phyloP scores from a whole-genome alignment of 768 basidiomycete genomes.

The Kwoniella sp. region DNA sequence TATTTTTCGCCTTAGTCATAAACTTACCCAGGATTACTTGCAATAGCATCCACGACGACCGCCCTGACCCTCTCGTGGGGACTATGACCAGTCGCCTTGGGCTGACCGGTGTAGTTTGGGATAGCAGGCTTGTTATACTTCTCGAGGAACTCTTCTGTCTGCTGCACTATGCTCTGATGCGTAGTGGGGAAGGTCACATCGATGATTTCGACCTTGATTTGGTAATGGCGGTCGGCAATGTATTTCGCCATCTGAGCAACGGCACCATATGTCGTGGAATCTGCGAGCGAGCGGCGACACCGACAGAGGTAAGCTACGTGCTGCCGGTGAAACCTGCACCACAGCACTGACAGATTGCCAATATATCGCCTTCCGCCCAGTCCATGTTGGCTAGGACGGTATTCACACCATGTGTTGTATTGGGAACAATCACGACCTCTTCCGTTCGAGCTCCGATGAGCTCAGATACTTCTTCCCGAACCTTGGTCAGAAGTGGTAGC shows the following conservation, averaged over 20 bases:
- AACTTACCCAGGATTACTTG: slow-evolving; percentile 57
- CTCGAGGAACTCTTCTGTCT: slow-evolving; percentile 32
- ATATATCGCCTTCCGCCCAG: slow-evolving; percentile 65
- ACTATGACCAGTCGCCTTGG: slow-evolving; percentile 28
- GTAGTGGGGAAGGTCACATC: slow-evolving; percentile 59
- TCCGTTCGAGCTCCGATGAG: slow-evolving; percentile 46
- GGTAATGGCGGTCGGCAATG: slow-evolving; percentile 58
- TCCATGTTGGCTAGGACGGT: slow-evolving; percentile 65
- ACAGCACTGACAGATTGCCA: slow-evolving; percentile 57
- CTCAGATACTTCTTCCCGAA: slow-evolving; percentile 37
- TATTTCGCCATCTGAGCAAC: slow-evolving; percentile 57
- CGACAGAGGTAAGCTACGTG: neutral
- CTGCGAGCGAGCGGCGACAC: slow-evolving; percentile 46
- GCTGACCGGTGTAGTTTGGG: slow-evolving; percentile 38
- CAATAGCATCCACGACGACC: slow-evolving; percentile 66
- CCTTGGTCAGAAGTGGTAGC: slow-evolving; percentile 37
- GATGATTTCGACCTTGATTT: slow-evolving; percentile 58
- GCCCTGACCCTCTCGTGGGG: slow-evolving; percentile 55
- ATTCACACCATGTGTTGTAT: slow-evolving; percentile 64
- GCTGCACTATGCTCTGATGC: slow-evolving; percentile 57
- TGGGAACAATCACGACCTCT: slow-evolving; percentile 52
- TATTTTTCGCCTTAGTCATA: too few relatives aligned
- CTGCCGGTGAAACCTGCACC: neutral
- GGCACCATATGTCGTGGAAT: slow-evolving; percentile 60
- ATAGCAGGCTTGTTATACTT: slow-evolving; percentile 33